These are phyloP conservation scores for Aspergillus alliaceus DNA, from an alignment of 2,329 filamentous ascomycete genomes.

Conservation along the genomic window DNA sequence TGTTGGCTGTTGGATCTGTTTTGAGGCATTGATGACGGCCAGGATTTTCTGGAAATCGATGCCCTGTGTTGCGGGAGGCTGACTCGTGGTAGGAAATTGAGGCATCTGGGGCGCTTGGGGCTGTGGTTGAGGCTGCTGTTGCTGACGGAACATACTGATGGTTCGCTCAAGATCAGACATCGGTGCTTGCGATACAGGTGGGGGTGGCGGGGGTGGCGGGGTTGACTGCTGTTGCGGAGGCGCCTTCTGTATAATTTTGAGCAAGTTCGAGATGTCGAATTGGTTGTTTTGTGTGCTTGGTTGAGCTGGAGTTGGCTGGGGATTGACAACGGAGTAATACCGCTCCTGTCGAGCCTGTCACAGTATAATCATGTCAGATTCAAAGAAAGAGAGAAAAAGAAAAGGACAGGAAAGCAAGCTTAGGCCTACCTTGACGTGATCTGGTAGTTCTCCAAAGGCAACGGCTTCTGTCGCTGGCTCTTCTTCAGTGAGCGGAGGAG, in stretches of 20 bases:
- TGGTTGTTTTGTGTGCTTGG: constrained; percentile 24
- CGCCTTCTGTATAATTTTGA: constrained; percentile 40
- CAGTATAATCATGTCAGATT: constrained; percentile 11
- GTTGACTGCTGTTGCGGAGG: constrained; percentile 30
- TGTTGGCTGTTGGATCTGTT: constrained; percentile 35
- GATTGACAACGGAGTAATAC: constrained; percentile 39
- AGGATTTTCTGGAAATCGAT: constrained; percentile 42
- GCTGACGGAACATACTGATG: constrained; percentile 41
- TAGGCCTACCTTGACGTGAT: constrained; percentile 39
- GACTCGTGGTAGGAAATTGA: constrained; percentile 26
- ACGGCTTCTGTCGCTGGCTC: constrained; percentile 36
- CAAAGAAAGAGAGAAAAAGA: not conserved
- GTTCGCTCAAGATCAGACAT: constrained; percentile 36
- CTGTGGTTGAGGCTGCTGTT: constrained; percentile 21
- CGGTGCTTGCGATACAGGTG: constrained; percentile 17
- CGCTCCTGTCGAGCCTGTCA: constrained; percentile 41
- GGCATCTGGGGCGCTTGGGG: constrained; percentile 27
- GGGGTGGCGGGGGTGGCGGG: constrained; percentile 30
- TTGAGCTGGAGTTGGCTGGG: constrained; percentile 27
- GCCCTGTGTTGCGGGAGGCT: constrained; percentile 24
- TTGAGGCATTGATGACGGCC: constrained; percentile 37
- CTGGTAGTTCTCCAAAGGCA: constrained; percentile 45
- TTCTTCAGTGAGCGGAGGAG: constrained; percentile 38
- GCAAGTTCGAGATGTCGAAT: constrained; percentile 42
- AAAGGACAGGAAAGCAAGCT: not conserved